These are phyloP conservation scores for Mortierella alpina DNA, from an alignment of 192 early-diverging fungal genomes.

Conservation along the genomic window DNA sequence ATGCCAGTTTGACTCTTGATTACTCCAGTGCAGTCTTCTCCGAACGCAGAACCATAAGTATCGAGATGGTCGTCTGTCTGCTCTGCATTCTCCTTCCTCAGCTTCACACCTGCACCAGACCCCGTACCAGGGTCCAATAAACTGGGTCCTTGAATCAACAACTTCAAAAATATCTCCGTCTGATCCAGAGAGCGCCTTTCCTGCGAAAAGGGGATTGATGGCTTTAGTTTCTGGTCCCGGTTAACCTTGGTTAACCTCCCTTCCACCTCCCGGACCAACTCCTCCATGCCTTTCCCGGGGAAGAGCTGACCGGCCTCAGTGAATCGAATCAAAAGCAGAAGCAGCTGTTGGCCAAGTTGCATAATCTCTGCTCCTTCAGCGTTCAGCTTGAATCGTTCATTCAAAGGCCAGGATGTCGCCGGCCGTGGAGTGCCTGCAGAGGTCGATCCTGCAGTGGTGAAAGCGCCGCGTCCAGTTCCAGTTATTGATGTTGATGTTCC, in stretches of 20 bases:
- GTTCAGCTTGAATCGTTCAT: conserved; percentile 14
- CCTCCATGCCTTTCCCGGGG: conserved; percentile 26
- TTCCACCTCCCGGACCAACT: conserved; percentile 22
- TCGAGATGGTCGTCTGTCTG: background rate
- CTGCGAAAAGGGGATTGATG: background rate
- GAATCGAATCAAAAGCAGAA: conserved; percentile 36
- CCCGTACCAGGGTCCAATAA: conserved; percentile 40
- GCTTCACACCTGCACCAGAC: conserved; percentile 22
- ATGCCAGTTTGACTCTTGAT: conserved; percentile 33
- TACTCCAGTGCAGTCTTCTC: conserved; percentile 5
- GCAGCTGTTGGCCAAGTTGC: conserved; percentile 39
- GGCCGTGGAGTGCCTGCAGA: background rate
- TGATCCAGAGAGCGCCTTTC: conserved; percentile 38
- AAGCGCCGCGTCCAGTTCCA: too few relatives aligned
- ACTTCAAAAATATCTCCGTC: conserved; percentile 40
- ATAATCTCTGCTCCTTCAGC: conserved; percentile 28
- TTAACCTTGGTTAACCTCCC: conserved; percentile 35
- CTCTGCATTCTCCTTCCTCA: background rate
- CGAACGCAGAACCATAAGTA: background rate
- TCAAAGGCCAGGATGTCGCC: conserved; percentile 22
- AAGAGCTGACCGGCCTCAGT: conserved; percentile 27
- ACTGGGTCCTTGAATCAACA: conserved; percentile 33
- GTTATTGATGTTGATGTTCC: background rate
- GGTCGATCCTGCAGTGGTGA: background rate
- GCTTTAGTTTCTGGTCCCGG: background rate